Conservation (phyloP, 1,284 basidiomycete genomes). For the Chalciporus sp. region DNA sequence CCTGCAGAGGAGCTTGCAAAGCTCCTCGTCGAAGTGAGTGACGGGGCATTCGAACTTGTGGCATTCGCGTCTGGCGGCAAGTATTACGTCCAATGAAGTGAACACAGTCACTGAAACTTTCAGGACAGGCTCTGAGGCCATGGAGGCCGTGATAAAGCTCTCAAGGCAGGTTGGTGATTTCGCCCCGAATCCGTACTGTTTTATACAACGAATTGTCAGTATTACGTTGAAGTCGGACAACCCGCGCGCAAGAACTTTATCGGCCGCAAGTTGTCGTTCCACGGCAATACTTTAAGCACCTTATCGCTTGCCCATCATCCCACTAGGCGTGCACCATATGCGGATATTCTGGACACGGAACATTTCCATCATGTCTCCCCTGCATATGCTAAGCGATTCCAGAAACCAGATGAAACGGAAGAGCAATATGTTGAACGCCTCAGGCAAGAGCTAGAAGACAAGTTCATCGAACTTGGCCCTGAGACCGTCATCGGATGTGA, state of each 20-base stretch:
- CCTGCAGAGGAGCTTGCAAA: conserved; percentile 79
- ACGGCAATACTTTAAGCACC: conserved; percentile 80
- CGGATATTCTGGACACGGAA: conserved; percentile 58
- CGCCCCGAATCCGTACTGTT: neutral
- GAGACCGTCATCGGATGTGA: conserved; percentile 79
- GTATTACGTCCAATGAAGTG: neutral
- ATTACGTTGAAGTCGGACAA: conserved; percentile 71
- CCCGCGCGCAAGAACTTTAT: conserved; percentile 76
- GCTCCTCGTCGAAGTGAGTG: conserved; percentile 56
- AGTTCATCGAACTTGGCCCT: conserved; percentile 79
- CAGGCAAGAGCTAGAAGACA: conserved; percentile 78
- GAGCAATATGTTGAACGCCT: conserved; percentile 77
- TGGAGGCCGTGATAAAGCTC: conserved; percentile 81
- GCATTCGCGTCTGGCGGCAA: conserved; percentile 75
- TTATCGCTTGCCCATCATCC: conserved; percentile 70
- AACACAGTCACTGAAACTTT: conserved; percentile 1
- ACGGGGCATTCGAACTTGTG: conserved; percentile 72
- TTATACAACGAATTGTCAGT: conserved; percentile 42
- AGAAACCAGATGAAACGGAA: conserved; percentile 67
- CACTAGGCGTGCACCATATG: conserved; percentile 66
- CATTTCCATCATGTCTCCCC: conserved; percentile 83
- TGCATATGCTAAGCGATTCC: conserved; percentile 82
- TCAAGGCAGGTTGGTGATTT: conserved; percentile 60
- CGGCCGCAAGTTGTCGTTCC: conserved; percentile 77
- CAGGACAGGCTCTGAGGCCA: conserved; percentile 75